Base-by-base conservation (phyloP, 1,284 basidiomycete genomes). In the Rhodotorula sp. region DNA sequence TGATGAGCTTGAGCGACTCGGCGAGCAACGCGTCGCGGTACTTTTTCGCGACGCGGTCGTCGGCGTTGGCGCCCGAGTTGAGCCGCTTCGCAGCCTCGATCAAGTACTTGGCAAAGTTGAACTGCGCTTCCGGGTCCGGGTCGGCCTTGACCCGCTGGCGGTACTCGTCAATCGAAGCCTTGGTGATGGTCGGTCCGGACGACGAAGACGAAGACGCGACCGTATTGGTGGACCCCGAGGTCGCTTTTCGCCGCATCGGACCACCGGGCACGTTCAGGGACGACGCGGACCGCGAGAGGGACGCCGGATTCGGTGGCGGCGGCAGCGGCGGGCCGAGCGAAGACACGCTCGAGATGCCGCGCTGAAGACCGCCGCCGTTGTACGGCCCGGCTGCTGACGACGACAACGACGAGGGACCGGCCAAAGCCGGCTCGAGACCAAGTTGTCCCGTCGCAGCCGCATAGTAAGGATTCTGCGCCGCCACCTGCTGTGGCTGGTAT, bases 121-220 rank as follows among this genome's bases (percentile, higher is more conserved):
- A 99, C 80, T 99, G 97, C n/a, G 95, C 92, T 81, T 99, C 97
- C 0, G 95, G 94, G 79, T 99, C 97, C 0, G 95, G 94, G 81
- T 99, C 97, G 60, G 88, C 90, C 83, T 98, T 99, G 84, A 99
- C 97, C 63, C 97, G 88, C 71, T 91, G 89, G 28, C 97, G 90
- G 81, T 99, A 99, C 79, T 97, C 90, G 80, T 98, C 94, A 75
- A 99, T 95, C 80, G 95, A 97, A 78, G 93, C 90, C 80, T 97
- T 97, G 55, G 94, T 76, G 65, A 76, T 74, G 21, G 75, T 71
- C 23, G 75, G 75, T 1, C 73, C 72, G 19, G 68, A 66, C 14
- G 66, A 62, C 19, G 34, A 48, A 57, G 65, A 59, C 5, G 59
- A 55, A 18, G 64, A 69, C 8, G 54, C 38, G 16, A 50, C 48